These are phyloP conservation scores for Rhodotorula sp. DNA, from an alignment of 1,284 basidiomycete genomes.

Conservation along the genomic window DNA sequence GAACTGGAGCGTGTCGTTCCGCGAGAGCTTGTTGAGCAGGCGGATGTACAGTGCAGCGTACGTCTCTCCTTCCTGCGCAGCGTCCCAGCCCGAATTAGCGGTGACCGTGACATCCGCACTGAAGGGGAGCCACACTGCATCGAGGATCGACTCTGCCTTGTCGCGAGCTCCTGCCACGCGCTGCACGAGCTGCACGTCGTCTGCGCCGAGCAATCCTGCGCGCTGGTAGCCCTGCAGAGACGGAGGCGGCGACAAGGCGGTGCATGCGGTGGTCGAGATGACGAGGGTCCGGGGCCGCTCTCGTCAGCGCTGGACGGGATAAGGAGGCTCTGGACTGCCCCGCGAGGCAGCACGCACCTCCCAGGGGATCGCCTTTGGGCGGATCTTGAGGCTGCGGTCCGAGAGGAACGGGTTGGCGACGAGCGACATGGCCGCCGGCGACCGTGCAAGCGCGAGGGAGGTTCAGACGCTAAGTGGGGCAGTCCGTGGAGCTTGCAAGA, in stretches of 20 bases:
- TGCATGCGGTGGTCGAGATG: background rate
- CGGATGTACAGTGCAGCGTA: slow-evolving; percentile 89
- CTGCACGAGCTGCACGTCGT: slow-evolving; percentile 89
- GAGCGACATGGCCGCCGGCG: slow-evolving; percentile 18
- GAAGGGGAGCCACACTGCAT: slow-evolving; percentile 27
- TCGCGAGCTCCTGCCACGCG: slow-evolving; percentile 59
- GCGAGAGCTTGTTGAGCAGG: slow-evolving; percentile 86
- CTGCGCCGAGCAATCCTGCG: slow-evolving; percentile 81
- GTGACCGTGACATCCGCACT: background rate
- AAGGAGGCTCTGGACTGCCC: background rate
- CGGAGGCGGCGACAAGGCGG: background rate
- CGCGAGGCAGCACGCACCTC: slow-evolving; percentile 64
- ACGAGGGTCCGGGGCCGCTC: background rate
- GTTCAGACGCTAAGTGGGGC: no score
- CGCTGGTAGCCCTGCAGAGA: slow-evolving; percentile 83
- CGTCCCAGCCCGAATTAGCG: background rate
- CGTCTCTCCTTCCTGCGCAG: slow-evolving; percentile 61
- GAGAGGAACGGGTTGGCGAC: slow-evolving; percentile 84
- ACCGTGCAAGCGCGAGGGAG: no score
- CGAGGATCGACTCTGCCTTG: slow-evolving; percentile 40
- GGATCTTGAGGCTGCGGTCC: slow-evolving; percentile 81
- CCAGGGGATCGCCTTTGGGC: slow-evolving; percentile 91
- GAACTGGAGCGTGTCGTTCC: slow-evolving; percentile 91
- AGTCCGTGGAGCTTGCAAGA: no score
- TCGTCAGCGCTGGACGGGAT: background rate